Evolutionary conservation across 805 yeast genomes (phyloP).

Genomic region (Tetrapisispora pingtungensis): DNA sequence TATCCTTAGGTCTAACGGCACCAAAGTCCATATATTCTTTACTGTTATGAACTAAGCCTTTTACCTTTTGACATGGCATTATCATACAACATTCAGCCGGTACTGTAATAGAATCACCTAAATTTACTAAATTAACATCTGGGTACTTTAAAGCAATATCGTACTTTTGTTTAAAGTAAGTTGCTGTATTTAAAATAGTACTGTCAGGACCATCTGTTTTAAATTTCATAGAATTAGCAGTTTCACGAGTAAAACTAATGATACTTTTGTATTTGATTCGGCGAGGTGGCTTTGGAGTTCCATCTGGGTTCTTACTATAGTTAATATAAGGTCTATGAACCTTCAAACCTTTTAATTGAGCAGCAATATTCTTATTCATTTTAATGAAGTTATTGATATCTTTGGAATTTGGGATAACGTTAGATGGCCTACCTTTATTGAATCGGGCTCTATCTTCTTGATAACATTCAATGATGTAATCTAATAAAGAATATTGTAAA

Average conservation of each 20-base stretch:
- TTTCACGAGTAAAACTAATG: slow-evolving; percentile 16
- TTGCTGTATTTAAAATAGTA: slow-evolving; percentile 4
- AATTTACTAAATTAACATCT: slow-evolving; percentile 11
- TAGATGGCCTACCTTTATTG: background rate
- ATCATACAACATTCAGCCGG: slow-evolving; percentile 18
- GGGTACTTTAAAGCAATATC: slow-evolving; percentile 15
- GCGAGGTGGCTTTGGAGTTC: slow-evolving; percentile 13
- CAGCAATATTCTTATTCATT: slow-evolving; percentile 10
- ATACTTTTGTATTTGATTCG: slow-evolving; percentile 12
- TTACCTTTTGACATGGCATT: slow-evolving; percentile 18
- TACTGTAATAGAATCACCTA: slow-evolving; percentile 13
- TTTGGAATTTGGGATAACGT: slow-evolving; percentile 5
- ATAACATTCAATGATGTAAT: slow-evolving; percentile 18
- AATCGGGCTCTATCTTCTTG: background rate
- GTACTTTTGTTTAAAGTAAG: slow-evolving; percentile 13
- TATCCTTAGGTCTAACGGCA: slow-evolving; percentile 15
- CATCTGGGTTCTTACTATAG: slow-evolving; percentile 16
- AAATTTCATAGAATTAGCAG: slow-evolving; percentile 13
- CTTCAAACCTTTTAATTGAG: slow-evolving; percentile 13
- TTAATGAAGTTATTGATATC: slow-evolving; percentile 14
- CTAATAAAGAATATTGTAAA: slow-evolving; percentile 9
- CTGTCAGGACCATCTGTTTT: slow-evolving; percentile 3
- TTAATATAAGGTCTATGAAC: slow-evolving; percentile 17
- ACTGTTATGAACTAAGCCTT: slow-evolving; percentile 12
- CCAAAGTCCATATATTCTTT: slow-evolving; percentile 13